Conservation (phyloP, 2,329 filamentous ascomycete species). For the Cytospora chrysosperma region DNA sequence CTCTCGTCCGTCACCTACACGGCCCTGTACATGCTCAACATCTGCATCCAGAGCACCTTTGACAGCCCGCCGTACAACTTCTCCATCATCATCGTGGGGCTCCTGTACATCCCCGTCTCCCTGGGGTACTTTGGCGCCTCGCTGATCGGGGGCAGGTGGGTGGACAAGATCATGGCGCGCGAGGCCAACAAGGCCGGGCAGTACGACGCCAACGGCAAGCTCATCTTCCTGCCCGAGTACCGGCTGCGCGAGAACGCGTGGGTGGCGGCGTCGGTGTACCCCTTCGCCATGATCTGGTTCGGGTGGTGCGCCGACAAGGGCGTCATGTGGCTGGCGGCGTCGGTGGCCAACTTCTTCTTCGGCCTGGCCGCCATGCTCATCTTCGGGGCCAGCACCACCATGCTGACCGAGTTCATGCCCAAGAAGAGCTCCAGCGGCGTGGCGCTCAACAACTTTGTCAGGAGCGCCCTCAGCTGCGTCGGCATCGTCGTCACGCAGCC, state of each 20-base stretch:
- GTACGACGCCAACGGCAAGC: constrained; percentile 63
- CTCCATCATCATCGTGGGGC: constrained; percentile 65
- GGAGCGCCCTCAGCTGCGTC: constrained; percentile 75
- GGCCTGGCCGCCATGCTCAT: constrained; percentile 78
- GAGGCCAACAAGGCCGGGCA: constrained; percentile 69
- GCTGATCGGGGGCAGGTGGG: constrained; percentile 71
- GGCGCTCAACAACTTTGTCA: constrained; percentile 77
- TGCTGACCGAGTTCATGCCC: constrained; percentile 84
- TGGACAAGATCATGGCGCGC: constrained; percentile 76
- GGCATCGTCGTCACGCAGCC: constrained; percentile 70
- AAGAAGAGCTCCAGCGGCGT: constrained; percentile 68
- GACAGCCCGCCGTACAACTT: constrained; percentile 66
- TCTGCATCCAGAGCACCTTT: constrained; percentile 72
- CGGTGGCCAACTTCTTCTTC: constrained; percentile 70
- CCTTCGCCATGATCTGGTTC: constrained; percentile 66
- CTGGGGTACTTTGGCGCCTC: constrained; percentile 71
- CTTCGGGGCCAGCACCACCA: constrained; percentile 71
- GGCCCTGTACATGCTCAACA: constrained; percentile 73
- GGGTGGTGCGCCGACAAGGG: constrained; percentile 67
- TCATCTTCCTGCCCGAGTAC: constrained; percentile 74
- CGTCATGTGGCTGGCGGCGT: constrained; percentile 42
- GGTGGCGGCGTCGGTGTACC: constrained; percentile 69
- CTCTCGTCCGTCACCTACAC: constrained; percentile 75
- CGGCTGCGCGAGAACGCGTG: constrained; percentile 81
- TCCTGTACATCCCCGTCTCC: constrained; percentile 75